phyloP scores from a whole-genome alignment of 371 early-diverging fungal genomes.

The Apophysomyces sp. region DNA sequence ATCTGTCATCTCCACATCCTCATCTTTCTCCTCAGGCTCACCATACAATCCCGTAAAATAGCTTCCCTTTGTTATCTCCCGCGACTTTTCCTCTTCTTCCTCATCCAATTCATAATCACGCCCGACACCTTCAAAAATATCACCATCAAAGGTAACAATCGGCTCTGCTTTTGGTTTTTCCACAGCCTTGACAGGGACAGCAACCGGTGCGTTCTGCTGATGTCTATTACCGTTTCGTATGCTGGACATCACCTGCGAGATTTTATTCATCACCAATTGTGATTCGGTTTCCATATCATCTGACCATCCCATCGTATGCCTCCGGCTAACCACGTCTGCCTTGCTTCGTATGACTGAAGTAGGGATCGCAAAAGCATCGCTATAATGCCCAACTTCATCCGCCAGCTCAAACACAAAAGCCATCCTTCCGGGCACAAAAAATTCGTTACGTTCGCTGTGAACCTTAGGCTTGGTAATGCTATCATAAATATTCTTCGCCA shows the following conservation, averaged over 20 bases:
- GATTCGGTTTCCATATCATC: constrained; percentile 49
- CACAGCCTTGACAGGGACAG: constrained; percentile 32
- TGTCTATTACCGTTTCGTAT: constrained; percentile 41
- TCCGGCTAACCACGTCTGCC: constrained; percentile 49
- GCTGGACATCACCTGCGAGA: constrained; percentile 63
- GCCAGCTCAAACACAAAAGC: constrained; percentile 75
- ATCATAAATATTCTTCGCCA: constrained; percentile 37
- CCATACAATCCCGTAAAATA: constrained; percentile 24
- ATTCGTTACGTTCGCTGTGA: constrained; percentile 54
- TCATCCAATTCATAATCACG: constrained; percentile 70
- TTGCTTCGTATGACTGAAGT: constrained; percentile 79
- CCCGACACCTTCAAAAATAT: constrained; percentile 90
- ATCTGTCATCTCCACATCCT: constrained; percentile 6
- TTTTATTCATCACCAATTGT: constrained; percentile 71
- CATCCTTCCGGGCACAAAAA: constrained; percentile 81
- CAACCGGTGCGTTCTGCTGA: constrained; percentile 5
- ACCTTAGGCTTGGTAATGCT: constrained; percentile 33
- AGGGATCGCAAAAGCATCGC: constrained; percentile 65
- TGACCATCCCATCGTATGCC: constrained; percentile 19
- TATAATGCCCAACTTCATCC: constrained; percentile 49
- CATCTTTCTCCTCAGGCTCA: constrained; percentile 23
- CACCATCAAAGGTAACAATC: constrained; percentile 52
- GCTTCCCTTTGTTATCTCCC: constrained; percentile 3
- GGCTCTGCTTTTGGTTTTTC: constrained; percentile 21
- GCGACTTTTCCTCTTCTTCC: constrained; percentile 5